A percentile compares a stretch with the other conserved stretches of the same genome.
Evolutionary conservation across 2,329 filamentous ascomycete genomes (phyloP).

Genomic region (Fusarium sp.): DNA sequence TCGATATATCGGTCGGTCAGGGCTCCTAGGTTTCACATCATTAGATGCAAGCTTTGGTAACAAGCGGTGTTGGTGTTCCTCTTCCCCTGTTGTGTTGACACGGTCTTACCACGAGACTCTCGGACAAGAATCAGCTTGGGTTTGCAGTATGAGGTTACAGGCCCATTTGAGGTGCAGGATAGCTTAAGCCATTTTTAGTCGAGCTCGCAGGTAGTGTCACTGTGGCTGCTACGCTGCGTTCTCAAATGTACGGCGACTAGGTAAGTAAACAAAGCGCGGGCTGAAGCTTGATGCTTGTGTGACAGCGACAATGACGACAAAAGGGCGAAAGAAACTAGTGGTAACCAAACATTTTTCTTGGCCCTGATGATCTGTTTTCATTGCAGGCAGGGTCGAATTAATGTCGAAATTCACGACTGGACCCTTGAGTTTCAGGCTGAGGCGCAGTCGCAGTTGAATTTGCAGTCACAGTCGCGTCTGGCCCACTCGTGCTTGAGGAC

Average conservation of each 20-base stretch:
- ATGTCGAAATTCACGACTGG: slow-evolving; percentile 29
- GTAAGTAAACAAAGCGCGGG: slow-evolving; percentile 17
- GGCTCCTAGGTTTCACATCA: slow-evolving; percentile 28
- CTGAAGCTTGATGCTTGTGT: slow-evolving; percentile 10
- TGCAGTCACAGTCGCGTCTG: neutral
- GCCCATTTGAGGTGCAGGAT: slow-evolving; percentile 21
- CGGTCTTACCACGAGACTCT: slow-evolving; percentile 2
- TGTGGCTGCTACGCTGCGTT: slow-evolving; percentile 24
- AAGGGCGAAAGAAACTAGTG: neutral
- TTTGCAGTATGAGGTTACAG: slow-evolving; percentile 15
- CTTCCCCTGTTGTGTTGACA: slow-evolving; percentile 11
- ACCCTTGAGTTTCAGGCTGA: slow-evolving; percentile 42
- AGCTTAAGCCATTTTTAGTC: slow-evolving; percentile 17
- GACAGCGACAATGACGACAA: slow-evolving; percentile 5
- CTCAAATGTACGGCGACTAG: neutral
- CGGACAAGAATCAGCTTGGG: slow-evolving; percentile 18
- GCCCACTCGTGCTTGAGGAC: neutral
- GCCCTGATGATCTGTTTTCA: slow-evolving; percentile 19
- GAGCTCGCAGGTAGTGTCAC: slow-evolving; percentile 21
- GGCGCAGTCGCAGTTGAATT: neutral
- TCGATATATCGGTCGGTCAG: slow-evolving; percentile 28
- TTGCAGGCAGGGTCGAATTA: slow-evolving; percentile 15
- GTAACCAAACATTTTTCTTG: neutral
- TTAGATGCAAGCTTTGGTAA: slow-evolving; percentile 5
- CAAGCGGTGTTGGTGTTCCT: slow-evolving; percentile 19